A percentile compares a stretch with the other conserved stretches of the same genome.
These are phyloP conservation scores for Sherardia arvensis DNA, from an alignment of 257 asterid genomes.

Conservation along the genomic window DNA sequence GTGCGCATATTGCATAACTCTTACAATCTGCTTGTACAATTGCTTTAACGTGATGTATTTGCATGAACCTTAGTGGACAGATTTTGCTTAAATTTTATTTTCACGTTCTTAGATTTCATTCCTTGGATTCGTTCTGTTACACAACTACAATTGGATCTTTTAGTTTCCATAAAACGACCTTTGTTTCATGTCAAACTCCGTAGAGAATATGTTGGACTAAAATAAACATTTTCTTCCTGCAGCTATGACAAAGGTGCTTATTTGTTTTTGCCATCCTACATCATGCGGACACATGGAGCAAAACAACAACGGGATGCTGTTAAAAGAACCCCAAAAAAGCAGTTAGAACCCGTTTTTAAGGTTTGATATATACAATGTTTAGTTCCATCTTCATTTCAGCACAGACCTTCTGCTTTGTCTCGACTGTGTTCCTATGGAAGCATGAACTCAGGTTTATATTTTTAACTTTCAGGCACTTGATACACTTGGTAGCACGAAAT, in stretches of 20 bases:
- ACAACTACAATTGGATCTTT: background rate
- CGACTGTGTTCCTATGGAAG: background rate
- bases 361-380: constrained; percentile 24
- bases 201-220: background rate
- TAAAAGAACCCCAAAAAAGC: constrained; percentile 59
- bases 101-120: background rate
- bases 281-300: constrained; percentile 98
- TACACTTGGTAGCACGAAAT: constrained; percentile 84
- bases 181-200: background rate
- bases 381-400: background rate
- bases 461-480: constrained; percentile 57
- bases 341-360: constrained; percentile 68
- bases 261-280: constrained; percentile 81
- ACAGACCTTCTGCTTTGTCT: background rate
- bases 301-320: constrained; percentile 79
- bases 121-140: background rate
- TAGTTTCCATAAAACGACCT: constrained; percentile 1
- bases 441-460: background rate
- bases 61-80: background rate
- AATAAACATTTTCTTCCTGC: background rate
- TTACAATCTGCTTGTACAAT: background rate
- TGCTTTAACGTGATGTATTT: too few species aligned
- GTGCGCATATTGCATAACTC: constrained; percentile 27
- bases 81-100: background rate
- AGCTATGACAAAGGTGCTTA: constrained; percentile 91